Base-by-base conservation (phyloP, 805 yeast species). In the Candida orba region DNA sequence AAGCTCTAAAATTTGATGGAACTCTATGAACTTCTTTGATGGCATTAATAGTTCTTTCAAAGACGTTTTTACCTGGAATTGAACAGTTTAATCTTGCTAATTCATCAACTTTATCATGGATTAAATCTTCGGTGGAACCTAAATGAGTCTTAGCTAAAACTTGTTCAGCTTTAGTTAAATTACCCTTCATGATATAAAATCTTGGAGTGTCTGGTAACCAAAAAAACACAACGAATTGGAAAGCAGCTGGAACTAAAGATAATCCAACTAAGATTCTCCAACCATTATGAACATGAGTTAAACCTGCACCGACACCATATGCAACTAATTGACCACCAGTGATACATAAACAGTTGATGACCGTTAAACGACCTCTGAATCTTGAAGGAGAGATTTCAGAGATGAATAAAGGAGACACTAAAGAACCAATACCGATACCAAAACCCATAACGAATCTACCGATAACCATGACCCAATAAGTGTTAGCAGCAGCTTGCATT, bases 121-220 rank as follows among this genome's bases (percentile, higher is more conserved):
- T 79, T 43, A 79, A 72, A 7, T 72, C 79, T 32, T 78, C 79
- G 8, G 85, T 66, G 4, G 90, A 80, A 46, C 76, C 73, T 24
- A 66, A 62, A 60, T 90, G 84, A 32, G 84, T 78, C 61, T 65
- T 78, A 25, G 68, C 63, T 36, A 91, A 65, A 4, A 89, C 95
- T 10, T 64, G 58, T 37, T 72, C 73, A 15, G 98, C 98, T 48
- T 68, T 69, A 3, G 78, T 87, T 20, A 69, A 51, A 40, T 77
- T 68, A 41, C 84, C 84, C 50, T 79, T 76, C 71, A 84, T 79
- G 38, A 91, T 80, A 56, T 91, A 79, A 61, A 67, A 91, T 62
- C 99, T 78, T 46, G 99, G 99, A 12, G 98, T 89, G 59, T 91
- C 99, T 12, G 99, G 98, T 63, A 91, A 75, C 68, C 87, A 90